phyloP scores from a whole-genome alignment of 495 filamentous ascomycete genomes.

The Lophiotrema nucula region DNA sequence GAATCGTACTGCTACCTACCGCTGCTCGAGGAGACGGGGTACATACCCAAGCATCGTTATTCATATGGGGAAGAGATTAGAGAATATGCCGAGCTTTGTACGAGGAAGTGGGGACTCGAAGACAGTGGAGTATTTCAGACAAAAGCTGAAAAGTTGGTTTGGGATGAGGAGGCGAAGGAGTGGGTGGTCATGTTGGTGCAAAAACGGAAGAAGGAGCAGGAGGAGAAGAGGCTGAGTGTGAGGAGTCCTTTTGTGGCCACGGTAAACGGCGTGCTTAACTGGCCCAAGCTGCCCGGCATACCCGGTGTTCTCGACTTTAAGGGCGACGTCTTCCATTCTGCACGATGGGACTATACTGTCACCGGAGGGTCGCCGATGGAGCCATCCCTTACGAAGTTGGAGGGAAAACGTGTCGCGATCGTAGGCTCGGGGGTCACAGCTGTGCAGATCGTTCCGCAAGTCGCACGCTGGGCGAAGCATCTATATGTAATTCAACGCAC shows the following conservation, averaged over 20 bases:
- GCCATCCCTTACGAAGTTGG: slow-evolving; percentile 45
- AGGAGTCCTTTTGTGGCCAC: slow-evolving; percentile 43
- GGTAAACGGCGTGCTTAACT: slow-evolving; percentile 44
- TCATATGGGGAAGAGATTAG: slow-evolving; percentile 48
- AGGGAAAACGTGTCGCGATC: slow-evolving; percentile 53
- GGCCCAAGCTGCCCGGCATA: slow-evolving; percentile 48
- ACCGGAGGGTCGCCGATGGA: slow-evolving; percentile 51
- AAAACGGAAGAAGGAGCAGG: slow-evolving; percentile 34
- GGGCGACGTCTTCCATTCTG: slow-evolving; percentile 53
- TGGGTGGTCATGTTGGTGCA: slow-evolving; percentile 46
- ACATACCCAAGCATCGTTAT: slow-evolving; percentile 52
- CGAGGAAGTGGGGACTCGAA: slow-evolving; percentile 46
- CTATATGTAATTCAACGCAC: slow-evolving; percentile 59
- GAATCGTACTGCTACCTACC: slow-evolving; percentile 57
- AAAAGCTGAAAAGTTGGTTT: slow-evolving; percentile 38
- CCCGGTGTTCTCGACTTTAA: slow-evolving; percentile 47
- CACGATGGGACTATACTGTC: slow-evolving; percentile 53
- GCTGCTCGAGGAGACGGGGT: slow-evolving; percentile 60
- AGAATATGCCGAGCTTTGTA: slow-evolving; percentile 45
- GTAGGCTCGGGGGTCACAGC: slow-evolving; percentile 58
- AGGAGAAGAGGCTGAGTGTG: slow-evolving; percentile 32
- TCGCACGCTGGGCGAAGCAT: slow-evolving; percentile 52
- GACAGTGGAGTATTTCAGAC: slow-evolving; percentile 52
- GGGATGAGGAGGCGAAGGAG: slow-evolving; percentile 45
- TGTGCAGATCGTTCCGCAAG: slow-evolving; percentile 51